Evolutionary conservation across 768 basidiomycete species (phyloP), one percentile per base, ranked within the genome.

Genomic region (Tremella fuciformis): DNA sequence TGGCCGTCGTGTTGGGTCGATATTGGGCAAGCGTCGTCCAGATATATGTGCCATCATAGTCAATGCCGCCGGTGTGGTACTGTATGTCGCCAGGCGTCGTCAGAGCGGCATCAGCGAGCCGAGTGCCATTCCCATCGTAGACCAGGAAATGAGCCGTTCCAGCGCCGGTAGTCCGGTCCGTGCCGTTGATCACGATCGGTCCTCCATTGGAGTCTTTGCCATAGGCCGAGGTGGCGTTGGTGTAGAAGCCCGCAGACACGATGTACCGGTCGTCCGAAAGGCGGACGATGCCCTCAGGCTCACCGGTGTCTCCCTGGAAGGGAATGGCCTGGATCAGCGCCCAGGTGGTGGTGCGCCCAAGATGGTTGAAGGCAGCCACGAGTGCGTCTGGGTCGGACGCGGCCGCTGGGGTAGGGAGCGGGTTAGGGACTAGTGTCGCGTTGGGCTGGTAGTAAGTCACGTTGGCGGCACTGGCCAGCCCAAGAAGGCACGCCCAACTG

Each of bases 311-410:
- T 29, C 61, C 61, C 49, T 58, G 19, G 34, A 63, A 26, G 1
- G 52, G 42, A 39, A 63, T 46, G 15, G 41, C 53, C 46, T 53
- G 24, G 34, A 63, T 21, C 8, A 58, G 46, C 7, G 53, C 55
- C 61, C 61, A 63, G 16, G 53, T 47, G 6, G 61, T 63, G 34
- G 50, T 59, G 38, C 61, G 57, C 21, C 57, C 58, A 8, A 63
- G 57, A 24, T 58, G 26, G 53, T 29, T 26, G 41, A 63, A 63
- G 13, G 54, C 54, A 2, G 37, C 34, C n/a, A 59, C 57, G 51
- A 63, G 53, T 37, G 52, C 61, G 55, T 63, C 61, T 19, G 51
- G 50, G 39, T 63, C 44, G 24, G 41, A 46, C 1, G 57, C 51
- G 11, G 47, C 61, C 13, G 19, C 39, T 1, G 61, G 53, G 24